Evolutionary conservation across 129 eudicot genomes (phyloP).

Genomic region (Artemisia annua): DNA sequence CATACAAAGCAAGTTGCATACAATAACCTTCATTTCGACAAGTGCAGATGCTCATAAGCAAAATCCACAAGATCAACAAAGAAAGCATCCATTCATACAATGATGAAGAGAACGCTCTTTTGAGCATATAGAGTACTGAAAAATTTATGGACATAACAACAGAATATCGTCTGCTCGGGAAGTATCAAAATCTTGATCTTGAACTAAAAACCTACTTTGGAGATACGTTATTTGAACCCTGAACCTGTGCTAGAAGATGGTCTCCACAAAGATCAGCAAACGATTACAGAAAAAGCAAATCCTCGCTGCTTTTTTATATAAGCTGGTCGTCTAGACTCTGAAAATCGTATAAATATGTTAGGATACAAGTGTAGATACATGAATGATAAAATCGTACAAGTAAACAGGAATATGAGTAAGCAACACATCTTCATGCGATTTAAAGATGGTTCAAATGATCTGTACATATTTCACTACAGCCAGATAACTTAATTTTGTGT

Average conservation of each 20-base stretch:
- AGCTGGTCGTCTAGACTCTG: slow-evolving; percentile 24
- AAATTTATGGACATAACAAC: slow-evolving; percentile 25
- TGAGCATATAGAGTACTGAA: slow-evolving; percentile 15
- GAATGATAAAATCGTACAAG: background rate
- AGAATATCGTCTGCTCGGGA: slow-evolving; percentile 7
- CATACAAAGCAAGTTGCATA: too few species aligned
- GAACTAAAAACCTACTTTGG: slow-evolving; percentile 13
- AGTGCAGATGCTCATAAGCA: background rate
- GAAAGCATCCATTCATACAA: slow-evolving; percentile 26
- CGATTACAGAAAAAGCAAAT: slow-evolving; percentile 1
- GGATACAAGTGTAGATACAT: slow-evolving; percentile 9
- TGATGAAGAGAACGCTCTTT: slow-evolving; percentile 13
- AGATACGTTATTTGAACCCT: slow-evolving; percentile 27
- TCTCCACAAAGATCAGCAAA: slow-evolving; percentile 14
- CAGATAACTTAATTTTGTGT: background rate
- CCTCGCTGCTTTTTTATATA: slow-evolving; percentile 20
- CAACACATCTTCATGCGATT: background rate
- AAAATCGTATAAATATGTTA: slow-evolving; percentile 4
- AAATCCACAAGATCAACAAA: background rate
- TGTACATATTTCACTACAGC: background rate
- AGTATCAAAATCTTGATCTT: slow-evolving; percentile 34
- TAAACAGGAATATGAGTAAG: background rate
- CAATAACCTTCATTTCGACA: background rate
- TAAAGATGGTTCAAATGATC: background rate
- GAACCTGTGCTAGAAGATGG: slow-evolving; percentile 14